Percentiles rank a stretch among this genome's conserved stretches.
Conservation (phyloP, 495 filamentous ascomycete genomes). For the Podospora tetraspora region DNA sequence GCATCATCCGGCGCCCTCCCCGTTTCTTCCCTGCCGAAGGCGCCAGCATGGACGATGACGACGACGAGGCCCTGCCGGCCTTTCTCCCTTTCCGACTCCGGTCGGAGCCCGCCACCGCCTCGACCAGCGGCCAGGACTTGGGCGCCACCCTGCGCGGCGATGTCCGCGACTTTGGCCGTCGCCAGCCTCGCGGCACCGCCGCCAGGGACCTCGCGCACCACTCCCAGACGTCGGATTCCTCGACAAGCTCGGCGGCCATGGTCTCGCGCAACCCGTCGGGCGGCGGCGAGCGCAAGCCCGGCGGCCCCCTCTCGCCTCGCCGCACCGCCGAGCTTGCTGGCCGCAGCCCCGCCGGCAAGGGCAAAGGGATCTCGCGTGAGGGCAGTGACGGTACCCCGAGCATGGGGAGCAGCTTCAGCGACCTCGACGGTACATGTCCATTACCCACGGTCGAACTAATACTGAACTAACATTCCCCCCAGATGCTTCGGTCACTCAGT, state of each 20-base stretch:
- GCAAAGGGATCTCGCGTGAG: constrained; percentile 53
- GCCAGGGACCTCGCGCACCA: constrained; percentile 13
- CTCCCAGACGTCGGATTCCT: constrained; percentile 54
- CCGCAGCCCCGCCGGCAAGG: constrained; percentile 46
- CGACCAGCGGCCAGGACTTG: constrained; percentile 44
- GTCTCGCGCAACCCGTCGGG: constrained; percentile 15
- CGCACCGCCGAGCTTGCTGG: constrained; percentile 52
- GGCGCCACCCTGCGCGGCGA: constrained; percentile 57
- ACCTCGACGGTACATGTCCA: constrained; percentile 73
- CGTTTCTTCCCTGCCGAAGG: constrained; percentile 42
- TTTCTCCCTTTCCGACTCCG: constrained; percentile 60
- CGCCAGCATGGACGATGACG: constrained; percentile 36
- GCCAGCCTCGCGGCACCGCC: constrained; percentile 24
- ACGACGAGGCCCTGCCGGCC: constrained; percentile 58
- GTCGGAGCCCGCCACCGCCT: constrained; percentile 5
- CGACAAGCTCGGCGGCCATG: constrained; percentile 53
- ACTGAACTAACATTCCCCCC: not conserved
- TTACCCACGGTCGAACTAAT: not conserved
- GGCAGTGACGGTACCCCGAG: constrained; percentile 86
- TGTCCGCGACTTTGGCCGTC: constrained; percentile 37
- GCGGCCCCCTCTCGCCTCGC: constrained; percentile 43
- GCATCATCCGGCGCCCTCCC: constrained; percentile 54
- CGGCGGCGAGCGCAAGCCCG: constrained; percentile 9
- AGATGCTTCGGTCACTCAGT: constrained; percentile 94
- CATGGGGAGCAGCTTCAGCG: constrained; percentile 97